Conservation (phyloP, 176 grass and related monocot species). For the Avena atlantica region DNA sequence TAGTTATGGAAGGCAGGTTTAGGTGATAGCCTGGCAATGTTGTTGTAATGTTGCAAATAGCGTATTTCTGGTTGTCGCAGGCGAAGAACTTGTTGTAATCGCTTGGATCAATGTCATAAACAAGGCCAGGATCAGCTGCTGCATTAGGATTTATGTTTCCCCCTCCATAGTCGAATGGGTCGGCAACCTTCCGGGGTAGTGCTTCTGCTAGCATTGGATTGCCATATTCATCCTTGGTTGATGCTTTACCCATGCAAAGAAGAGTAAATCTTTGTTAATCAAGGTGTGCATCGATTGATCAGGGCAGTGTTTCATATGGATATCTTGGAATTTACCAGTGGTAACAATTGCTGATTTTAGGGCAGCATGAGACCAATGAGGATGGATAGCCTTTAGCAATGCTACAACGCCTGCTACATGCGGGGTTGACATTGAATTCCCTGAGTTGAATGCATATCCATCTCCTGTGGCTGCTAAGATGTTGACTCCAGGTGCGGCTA, state of each 20-base stretch:
- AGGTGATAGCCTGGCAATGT: constrained; percentile 37
- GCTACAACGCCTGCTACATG: constrained; percentile 52
- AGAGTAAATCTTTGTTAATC: neutral
- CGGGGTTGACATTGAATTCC: constrained; percentile 51
- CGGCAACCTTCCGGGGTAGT: constrained; percentile 44
- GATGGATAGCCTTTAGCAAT: constrained; percentile 53
- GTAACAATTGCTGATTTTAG: constrained; percentile 60
- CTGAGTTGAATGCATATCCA: constrained; percentile 30
- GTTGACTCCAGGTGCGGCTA: constrained; percentile 55
- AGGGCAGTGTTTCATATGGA: neutral
- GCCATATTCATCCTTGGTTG: constrained; percentile 41
- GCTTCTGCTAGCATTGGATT: constrained; percentile 53
- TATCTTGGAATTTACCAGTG: constrained; percentile 27
- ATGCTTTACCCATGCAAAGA: constrained; percentile 40
- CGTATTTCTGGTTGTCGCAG: constrained; percentile 14
- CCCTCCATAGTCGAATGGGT: constrained; percentile 66
- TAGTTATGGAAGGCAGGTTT: constrained; percentile 52
- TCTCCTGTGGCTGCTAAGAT: constrained; percentile 48
- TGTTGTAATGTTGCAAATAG: constrained; percentile 23
- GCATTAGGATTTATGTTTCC: constrained; percentile 54
- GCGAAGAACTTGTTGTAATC: constrained; percentile 52
- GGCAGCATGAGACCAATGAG: constrained; percentile 54
- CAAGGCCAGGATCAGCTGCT: constrained; percentile 51
- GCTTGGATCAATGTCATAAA: constrained; percentile 44
- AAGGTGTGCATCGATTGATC: neutral